Conservation (phyloP, 116 monocot species). For the Dioscorea cayenensis region DNA sequence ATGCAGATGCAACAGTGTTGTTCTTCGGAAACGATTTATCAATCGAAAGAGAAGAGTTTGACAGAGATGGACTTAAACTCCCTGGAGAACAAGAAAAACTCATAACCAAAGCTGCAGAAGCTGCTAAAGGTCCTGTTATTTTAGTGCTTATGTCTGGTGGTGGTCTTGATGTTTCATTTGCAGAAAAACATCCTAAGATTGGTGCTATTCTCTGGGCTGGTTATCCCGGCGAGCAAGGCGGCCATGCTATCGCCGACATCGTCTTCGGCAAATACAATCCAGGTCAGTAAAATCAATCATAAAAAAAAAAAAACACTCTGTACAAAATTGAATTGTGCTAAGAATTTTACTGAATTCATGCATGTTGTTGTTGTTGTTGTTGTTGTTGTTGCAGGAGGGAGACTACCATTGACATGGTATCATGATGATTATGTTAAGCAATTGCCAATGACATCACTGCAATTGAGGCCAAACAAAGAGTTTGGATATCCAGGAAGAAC, state of each 20-base stretch:
- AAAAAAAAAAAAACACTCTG: too few species aligned
- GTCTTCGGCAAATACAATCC: conserved; percentile 60
- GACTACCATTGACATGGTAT: conserved; percentile 61
- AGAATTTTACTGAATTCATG: too few species aligned
- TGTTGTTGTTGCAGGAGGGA: conserved; percentile 27
- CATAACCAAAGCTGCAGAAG: conserved; percentile 36
- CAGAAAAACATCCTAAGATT: conserved; percentile 39
- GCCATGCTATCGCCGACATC: conserved; percentile 59
- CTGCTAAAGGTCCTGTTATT: conserved; percentile 35
- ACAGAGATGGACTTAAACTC: conserved; percentile 41
- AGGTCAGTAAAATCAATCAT: conserved; percentile 14
- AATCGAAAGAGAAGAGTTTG: conserved; percentile 43
- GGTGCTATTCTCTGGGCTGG: conserved; percentile 69
- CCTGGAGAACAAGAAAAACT: conserved; percentile 65
- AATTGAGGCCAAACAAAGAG: conserved; percentile 29
- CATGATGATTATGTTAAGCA: conserved; percentile 28
- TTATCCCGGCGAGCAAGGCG: conserved; percentile 71
- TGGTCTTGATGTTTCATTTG: conserved; percentile 57
- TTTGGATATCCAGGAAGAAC: conserved; percentile 41
- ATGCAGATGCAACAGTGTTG: background rate
- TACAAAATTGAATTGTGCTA: too few species aligned
- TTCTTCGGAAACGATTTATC: background rate
- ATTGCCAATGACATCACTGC: conserved; percentile 53
- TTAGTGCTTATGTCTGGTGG: conserved; percentile 59
- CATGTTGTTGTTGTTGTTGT: too few species aligned